Conservation (phyloP, 495 filamentous ascomycete species). For the Penicillium maclennaniae region DNA sequence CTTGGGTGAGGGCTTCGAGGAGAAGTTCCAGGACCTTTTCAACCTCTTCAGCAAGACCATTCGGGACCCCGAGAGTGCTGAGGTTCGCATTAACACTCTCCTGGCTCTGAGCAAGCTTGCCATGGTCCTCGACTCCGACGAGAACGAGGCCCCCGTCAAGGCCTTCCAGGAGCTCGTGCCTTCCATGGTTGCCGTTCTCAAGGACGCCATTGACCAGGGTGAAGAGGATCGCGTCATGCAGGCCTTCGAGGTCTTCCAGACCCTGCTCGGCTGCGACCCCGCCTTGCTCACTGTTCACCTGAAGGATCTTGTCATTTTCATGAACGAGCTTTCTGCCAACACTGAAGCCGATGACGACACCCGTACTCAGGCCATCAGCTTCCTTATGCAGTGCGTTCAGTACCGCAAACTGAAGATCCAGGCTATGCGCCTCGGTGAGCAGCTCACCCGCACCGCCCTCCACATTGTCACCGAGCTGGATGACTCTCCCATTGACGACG, state of each 20-base stretch:
- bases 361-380: constrained; percentile 83
- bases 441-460: constrained; percentile 79
- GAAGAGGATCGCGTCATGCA: constrained; percentile 85
- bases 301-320: constrained; percentile 86
- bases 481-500: constrained; percentile 72
- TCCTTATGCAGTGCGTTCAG: constrained; percentile 86
- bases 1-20: constrained; percentile 72
- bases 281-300: constrained; percentile 81
- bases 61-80: constrained; percentile 80
- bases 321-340: constrained; percentile 80
- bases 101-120: constrained; percentile 86
- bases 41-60: constrained; percentile 83
- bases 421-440: constrained; percentile 72
- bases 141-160: constrained; percentile 66
- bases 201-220: constrained; percentile 68
- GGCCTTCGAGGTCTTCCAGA: constrained; percentile 97
- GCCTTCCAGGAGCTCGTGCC: constrained; percentile 76
- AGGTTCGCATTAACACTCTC: constrained; percentile 93
- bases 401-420: constrained; percentile 97
- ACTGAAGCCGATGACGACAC: constrained; percentile 75
- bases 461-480: constrained; percentile 84
- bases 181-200: constrained; percentile 83
- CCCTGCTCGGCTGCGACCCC: constrained; percentile 82
- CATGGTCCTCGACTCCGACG: constrained; percentile 81
- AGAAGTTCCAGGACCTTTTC: constrained; percentile 73